Evolutionary conservation across 139 green algal genomes (phyloP).

Genomic region (Micractinium conductrix): DNA sequence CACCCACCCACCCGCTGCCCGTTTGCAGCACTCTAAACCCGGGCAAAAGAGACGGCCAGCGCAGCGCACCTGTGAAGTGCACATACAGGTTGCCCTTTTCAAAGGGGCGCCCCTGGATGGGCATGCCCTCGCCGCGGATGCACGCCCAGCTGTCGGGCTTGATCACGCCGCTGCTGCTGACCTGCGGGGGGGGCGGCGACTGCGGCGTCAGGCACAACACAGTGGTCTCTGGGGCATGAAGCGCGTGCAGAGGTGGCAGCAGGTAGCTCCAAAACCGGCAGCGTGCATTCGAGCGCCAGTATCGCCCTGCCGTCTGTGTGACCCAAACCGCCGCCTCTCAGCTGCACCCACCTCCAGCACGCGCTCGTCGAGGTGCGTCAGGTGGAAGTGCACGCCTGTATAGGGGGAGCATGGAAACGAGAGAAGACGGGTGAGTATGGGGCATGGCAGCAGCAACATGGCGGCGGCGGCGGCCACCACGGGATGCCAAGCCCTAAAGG

Average conservation of each 20-base stretch:
- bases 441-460: neutral
- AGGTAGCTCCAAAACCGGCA: no score
- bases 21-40: no score
- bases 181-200: no score
- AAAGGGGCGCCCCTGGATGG: slow-evolving; percentile 87
- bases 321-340: no score
- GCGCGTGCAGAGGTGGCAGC: no score
- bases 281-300: no score
- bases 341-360: slow-evolving; percentile 82
- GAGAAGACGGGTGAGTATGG: neutral
- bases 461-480: neutral
- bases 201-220: no score
- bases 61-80: slow-evolving; percentile 67
- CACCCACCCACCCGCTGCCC: neutral
- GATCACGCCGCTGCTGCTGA: slow-evolving; percentile 85
- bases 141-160: slow-evolving; percentile 87
- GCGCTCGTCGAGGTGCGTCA: slow-evolving; percentile 95
- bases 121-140: slow-evolving; percentile 96
- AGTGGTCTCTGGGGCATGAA: no score
- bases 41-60: neutral
- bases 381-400: slow-evolving; percentile 69
- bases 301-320: no score
- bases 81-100: slow-evolving; percentile 96
- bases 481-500: neutral
- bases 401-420: no score